These are phyloP conservation scores for Capsaspora owczarzaki DNA, from an alignment of 78 protist genomes.

Conservation along the genomic window DNA sequence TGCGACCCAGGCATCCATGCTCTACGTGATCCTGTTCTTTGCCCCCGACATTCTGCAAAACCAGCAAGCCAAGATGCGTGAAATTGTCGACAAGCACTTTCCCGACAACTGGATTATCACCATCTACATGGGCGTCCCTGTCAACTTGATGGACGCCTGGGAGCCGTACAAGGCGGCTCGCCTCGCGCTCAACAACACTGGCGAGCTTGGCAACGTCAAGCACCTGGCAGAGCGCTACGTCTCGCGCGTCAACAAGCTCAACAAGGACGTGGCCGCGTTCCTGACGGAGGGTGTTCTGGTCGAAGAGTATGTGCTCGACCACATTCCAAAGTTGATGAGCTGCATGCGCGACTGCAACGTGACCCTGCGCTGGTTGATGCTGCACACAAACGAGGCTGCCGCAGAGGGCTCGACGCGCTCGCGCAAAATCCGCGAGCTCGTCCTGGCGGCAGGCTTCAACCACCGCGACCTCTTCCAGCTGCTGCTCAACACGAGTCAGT, in stretches of 20 bases:
- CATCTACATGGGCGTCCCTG: slow-evolving; percentile 85
- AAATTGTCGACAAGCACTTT: slow-evolving; percentile 92
- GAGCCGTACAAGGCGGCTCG: slow-evolving; percentile 79
- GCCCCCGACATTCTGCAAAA: slow-evolving; percentile 73
- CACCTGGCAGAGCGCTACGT: not conserved
- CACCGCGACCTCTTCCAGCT: slow-evolving; percentile 40
- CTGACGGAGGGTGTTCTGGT: not conserved
- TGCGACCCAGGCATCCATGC: slow-evolving; percentile 85
- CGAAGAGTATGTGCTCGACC: slow-evolving; percentile 64
- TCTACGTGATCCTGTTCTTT: slow-evolving; percentile 88
- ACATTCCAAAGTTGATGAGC: slow-evolving; percentile 46
- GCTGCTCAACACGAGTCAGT: slow-evolving; percentile 78
- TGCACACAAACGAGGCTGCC: slow-evolving; percentile 48
- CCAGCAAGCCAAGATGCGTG: slow-evolving; percentile 86
- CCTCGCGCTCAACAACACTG: slow-evolving; percentile 79
- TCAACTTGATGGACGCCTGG: slow-evolving; percentile 84
- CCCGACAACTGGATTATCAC: slow-evolving; percentile 93
- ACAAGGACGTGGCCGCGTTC: not conserved
- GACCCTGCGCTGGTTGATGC: slow-evolving; percentile 80
- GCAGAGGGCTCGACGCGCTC: slow-evolving; percentile 5
- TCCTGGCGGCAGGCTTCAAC: slow-evolving; percentile 1
- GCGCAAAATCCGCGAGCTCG: slow-evolving; percentile 17
- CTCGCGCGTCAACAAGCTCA: not conserved
- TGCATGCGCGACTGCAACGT: slow-evolving; percentile 77
- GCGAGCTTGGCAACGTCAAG: slow-evolving; percentile 26